Conservation (phyloP, 768 basidiomycete species). For the Cystobasidium onofrii region DNA sequence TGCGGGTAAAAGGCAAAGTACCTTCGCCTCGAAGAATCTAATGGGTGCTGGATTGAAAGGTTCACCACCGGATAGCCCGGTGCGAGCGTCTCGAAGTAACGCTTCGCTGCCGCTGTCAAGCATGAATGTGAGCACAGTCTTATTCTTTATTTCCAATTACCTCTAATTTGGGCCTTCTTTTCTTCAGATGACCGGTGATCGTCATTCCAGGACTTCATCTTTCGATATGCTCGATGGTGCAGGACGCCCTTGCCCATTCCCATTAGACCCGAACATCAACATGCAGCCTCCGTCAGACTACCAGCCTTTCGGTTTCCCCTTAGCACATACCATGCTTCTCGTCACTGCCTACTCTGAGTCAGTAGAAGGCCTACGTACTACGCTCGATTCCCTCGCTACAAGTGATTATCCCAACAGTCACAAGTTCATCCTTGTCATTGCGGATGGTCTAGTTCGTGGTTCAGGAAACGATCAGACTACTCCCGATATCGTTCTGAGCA, state of each 20-base stretch:
- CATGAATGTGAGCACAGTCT: constrained; percentile 46
- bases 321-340: constrained; percentile 85
- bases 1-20: not conserved
- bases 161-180: constrained; percentile 38
- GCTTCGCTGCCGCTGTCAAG: constrained; percentile 56
- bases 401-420: constrained; percentile 98
- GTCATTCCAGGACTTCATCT: constrained; percentile 30
- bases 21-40: constrained; percentile 1
- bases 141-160: constrained; percentile 39
- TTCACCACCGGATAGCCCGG: constrained; percentile 66
- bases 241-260: constrained; percentile 77
- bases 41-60: constrained; percentile 42
- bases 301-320: constrained; percentile 91
- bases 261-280: constrained; percentile 68
- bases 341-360: constrained; percentile 99
- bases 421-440: constrained; percentile 88
- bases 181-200: constrained; percentile 46
- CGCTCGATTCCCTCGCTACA: constrained; percentile 93
- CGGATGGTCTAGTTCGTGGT: constrained; percentile 97
- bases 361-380: constrained; percentile 88
- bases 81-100: constrained; percentile 70
- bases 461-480: constrained; percentile 80
- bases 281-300: constrained; percentile 84
- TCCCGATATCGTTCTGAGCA: constrained; percentile 82
- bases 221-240: constrained; percentile 40